phyloP scores from a whole-genome alignment of 805 yeast species.

The Wickerhamomyces pijperi region DNA sequence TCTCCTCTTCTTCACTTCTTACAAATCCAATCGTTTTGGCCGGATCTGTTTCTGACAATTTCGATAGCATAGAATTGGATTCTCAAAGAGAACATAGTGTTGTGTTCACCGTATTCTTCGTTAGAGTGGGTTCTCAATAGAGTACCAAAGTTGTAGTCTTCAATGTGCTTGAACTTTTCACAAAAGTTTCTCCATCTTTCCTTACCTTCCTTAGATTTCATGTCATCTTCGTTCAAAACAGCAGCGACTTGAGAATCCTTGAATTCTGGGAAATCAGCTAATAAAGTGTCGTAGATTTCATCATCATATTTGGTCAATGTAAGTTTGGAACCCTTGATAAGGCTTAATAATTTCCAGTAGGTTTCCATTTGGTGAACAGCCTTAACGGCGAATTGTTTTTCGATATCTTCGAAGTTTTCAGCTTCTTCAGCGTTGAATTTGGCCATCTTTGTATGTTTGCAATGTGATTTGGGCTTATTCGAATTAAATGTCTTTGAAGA shows the following conservation, averaged over 20 bases:
- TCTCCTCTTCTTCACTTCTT: slow-evolving; percentile 16
- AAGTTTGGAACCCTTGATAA: slow-evolving; percentile 69
- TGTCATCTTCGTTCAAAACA: slow-evolving; percentile 59
- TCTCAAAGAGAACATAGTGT: slow-evolving; percentile 84
- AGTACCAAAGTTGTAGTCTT: slow-evolving; percentile 94
- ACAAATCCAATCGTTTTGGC: slow-evolving; percentile 83
- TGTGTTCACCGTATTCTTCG: slow-evolving; percentile 71
- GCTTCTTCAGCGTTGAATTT: slow-evolving; percentile 78
- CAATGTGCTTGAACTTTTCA: slow-evolving; percentile 73
- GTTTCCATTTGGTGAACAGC: slow-evolving; percentile 95
- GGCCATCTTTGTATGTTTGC: slow-evolving; percentile 2
- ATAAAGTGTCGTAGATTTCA: slow-evolving; percentile 48
- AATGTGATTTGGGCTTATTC: no score
- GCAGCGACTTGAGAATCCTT: slow-evolving; percentile 45
- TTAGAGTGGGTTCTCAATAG: slow-evolving; percentile 63
- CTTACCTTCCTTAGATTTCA: slow-evolving; percentile 75
- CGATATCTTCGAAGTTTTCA: slow-evolving; percentile 91
- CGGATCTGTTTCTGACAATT: slow-evolving; percentile 83
- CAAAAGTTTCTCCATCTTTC: slow-evolving; percentile 85
- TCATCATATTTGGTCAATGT: slow-evolving; percentile 65
- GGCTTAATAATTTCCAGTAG: slow-evolving; percentile 73
- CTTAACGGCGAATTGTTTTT: slow-evolving; percentile 94
- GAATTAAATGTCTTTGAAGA: no score
- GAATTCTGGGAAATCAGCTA: slow-evolving; percentile 84
- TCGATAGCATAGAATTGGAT: slow-evolving; percentile 93